Percentiles rank a stretch among this genome's conserved stretches.
Conservation (phyloP, 495 filamentous ascomycete genomes). For the Penicillium mononematosum region DNA sequence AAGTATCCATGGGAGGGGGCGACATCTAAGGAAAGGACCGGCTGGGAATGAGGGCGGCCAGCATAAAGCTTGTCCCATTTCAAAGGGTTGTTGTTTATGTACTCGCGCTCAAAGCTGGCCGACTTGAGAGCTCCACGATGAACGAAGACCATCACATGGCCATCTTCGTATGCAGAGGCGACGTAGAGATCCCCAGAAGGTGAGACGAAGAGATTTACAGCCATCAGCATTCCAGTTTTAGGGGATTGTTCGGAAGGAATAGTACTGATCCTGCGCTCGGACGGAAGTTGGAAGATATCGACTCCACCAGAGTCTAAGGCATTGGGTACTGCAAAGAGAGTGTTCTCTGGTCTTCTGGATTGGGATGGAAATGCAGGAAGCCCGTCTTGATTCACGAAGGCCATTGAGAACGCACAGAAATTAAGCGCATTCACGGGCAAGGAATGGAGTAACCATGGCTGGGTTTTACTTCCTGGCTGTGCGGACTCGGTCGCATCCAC, state of each 20-base stretch:
- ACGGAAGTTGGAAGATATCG: slow-evolving; percentile 84
- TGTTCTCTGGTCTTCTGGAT: slow-evolving; percentile 16
- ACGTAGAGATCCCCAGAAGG: slow-evolving; percentile 45
- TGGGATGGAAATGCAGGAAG: background rate
- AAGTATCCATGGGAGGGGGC: slow-evolving; percentile 59
- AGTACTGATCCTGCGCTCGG: slow-evolving; percentile 64
- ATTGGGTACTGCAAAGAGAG: slow-evolving; percentile 74
- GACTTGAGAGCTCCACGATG: slow-evolving; percentile 28
- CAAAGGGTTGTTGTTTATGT: slow-evolving; percentile 23
- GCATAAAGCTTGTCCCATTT: slow-evolving; percentile 67
- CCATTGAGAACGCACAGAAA: slow-evolving; percentile 83
- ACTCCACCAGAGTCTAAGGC: slow-evolving; percentile 74
- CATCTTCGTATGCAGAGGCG: slow-evolving; percentile 83
- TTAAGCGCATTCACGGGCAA: slow-evolving; percentile 90
- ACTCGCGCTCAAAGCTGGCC: slow-evolving; percentile 11
- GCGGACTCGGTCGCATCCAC: slow-evolving; percentile 49
- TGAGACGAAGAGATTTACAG: slow-evolving; percentile 57
- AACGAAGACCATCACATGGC: slow-evolving; percentile 62
- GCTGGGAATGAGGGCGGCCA: slow-evolving; percentile 71
- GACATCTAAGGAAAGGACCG: slow-evolving; percentile 75
- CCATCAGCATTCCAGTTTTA: slow-evolving; percentile 91
- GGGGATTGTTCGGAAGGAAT: slow-evolving; percentile 55
- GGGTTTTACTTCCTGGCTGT: slow-evolving; percentile 31
- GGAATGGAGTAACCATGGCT: slow-evolving; percentile 84
- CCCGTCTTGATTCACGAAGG: slow-evolving; percentile 18